A percentile compares a stretch with the other conserved stretches of the same genome.
phyloP scores from a whole-genome alignment of 73 alveolate genomes.

The Paramecium biaurelia region DNA sequence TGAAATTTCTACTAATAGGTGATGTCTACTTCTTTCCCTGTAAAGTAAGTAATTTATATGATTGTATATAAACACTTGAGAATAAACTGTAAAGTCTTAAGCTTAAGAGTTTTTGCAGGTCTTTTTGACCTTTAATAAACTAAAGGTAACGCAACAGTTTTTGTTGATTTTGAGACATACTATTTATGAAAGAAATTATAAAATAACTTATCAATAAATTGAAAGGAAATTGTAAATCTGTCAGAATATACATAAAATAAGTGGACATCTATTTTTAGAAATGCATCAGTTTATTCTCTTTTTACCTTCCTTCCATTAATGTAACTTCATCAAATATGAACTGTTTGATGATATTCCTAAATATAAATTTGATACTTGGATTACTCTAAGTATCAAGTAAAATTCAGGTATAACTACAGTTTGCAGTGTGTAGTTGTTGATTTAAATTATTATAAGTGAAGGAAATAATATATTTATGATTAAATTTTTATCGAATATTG shows the following conservation, averaged over 20 bases:
- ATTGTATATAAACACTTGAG: neutral
- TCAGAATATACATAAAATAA: constrained; percentile 74
- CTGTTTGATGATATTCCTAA: constrained; percentile 71
- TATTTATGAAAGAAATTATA: constrained; percentile 65
- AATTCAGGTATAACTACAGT: constrained; percentile 72
- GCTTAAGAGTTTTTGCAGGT: constrained; percentile 51
- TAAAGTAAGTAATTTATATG: neutral
- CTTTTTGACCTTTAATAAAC: constrained; percentile 43
- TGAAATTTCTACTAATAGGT: neutral
- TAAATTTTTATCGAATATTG: neutral
- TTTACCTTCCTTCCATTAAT: constrained; percentile 72
- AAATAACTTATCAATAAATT: constrained; percentile 59
- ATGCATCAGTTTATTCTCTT: constrained; percentile 65
- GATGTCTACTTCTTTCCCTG: constrained; percentile 86
- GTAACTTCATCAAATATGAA: constrained; percentile 80
- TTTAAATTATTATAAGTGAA: constrained; percentile 61
- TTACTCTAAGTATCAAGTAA: constrained; percentile 75
- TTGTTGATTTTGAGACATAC: constrained; percentile 89
- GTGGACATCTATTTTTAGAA: constrained; percentile 78
- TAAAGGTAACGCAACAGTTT: constrained; percentile 66
- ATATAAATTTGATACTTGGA: constrained; percentile 78
- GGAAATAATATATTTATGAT: neutral
- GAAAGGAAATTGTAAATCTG: constrained; percentile 62
- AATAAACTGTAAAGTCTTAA: constrained; percentile 59
- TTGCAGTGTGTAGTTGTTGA: constrained; percentile 81